A percentile compares a stretch with the other conserved stretches of the same genome.
Evolutionary conservation across 78 protist species (phyloP).

Genomic region (Dictyostelium discoideum): DNA sequence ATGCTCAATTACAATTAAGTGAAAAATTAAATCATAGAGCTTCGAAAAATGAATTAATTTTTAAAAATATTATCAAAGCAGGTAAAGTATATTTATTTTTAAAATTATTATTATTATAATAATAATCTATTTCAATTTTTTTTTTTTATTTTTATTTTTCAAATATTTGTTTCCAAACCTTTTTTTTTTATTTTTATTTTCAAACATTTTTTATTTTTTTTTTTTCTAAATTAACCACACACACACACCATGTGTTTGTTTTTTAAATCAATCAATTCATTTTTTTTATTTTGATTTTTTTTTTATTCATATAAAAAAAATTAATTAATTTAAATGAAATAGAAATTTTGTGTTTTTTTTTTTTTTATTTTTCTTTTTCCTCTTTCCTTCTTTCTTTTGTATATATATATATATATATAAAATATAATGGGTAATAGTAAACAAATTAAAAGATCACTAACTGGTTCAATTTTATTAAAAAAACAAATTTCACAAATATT

Average conservation of each 20-base stretch:
- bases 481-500: not conserved
- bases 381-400: not conserved
- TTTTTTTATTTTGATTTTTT: not conserved
- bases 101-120: not conserved
- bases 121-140: not conserved
- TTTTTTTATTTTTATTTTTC: not conserved
- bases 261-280: too few relatives aligned
- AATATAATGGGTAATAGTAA: too few relatives aligned
- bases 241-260: not conserved
- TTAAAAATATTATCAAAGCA: constrained; percentile 43
- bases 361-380: not conserved
- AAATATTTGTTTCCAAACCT: not conserved
- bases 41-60: constrained; percentile 54
- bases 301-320: too few relatives aligned
- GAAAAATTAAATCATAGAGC: constrained; percentile 53
- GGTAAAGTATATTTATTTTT: not conserved
- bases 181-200: not conserved
- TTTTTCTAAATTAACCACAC: not conserved
- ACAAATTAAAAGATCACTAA: not conserved
- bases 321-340: too few relatives aligned
- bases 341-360: not conserved
- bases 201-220: not conserved
- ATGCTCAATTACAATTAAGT: constrained; percentile 6
- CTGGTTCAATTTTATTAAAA: not conserved
- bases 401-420: too few relatives aligned